Evolutionary conservation across 1,139 yeast species (phyloP).

Genomic region (Sugiyamaella novakii): DNA sequence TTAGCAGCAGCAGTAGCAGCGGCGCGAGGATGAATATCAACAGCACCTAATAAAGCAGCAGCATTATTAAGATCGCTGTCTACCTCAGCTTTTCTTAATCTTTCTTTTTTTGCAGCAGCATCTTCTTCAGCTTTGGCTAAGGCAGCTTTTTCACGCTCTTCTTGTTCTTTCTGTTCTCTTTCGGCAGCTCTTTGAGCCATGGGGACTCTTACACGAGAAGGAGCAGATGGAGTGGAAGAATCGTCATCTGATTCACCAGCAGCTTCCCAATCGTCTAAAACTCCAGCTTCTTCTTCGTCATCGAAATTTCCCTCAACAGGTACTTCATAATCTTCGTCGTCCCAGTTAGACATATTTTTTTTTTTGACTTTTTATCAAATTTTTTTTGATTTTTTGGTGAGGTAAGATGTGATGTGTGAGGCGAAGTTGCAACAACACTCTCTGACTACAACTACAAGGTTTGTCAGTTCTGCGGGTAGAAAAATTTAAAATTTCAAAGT

Average conservation of each 20-base stretch:
- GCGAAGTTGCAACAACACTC: no score
- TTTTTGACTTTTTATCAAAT: not conserved
- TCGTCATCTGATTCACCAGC: conserved; percentile 44
- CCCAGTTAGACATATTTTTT: conserved; percentile 29
- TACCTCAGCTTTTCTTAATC: conserved; percentile 76
- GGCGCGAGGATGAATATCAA: conserved; percentile 54
- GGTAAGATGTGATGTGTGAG: not conserved
- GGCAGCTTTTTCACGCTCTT: conserved; percentile 44
- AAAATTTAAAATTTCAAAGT: not conserved
- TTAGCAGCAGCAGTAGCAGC: conserved; percentile 55
- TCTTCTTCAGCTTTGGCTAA: conserved; percentile 46
- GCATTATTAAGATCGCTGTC: conserved; percentile 89
- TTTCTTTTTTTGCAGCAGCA: conserved; percentile 59
- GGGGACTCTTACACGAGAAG: conserved; percentile 42
- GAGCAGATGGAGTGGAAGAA: conserved; percentile 44
- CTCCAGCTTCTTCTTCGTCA: conserved; percentile 73
- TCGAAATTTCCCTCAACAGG: conserved; percentile 80
- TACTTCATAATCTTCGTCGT: conserved; percentile 81
- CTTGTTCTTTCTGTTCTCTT: conserved; percentile 44
- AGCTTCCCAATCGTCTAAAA: conserved; percentile 87
- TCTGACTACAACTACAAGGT: no score
- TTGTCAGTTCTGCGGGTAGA: not conserved
- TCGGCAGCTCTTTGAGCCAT: conserved; percentile 43
- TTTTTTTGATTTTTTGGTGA: not conserved
- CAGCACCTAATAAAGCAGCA: conserved; percentile 87